A percentile compares a stretch with the other conserved stretches of the same genome.
These are phyloP conservation scores for Saraca asoca DNA, from an alignment of 331 rosid species.

Conservation along the genomic window DNA sequence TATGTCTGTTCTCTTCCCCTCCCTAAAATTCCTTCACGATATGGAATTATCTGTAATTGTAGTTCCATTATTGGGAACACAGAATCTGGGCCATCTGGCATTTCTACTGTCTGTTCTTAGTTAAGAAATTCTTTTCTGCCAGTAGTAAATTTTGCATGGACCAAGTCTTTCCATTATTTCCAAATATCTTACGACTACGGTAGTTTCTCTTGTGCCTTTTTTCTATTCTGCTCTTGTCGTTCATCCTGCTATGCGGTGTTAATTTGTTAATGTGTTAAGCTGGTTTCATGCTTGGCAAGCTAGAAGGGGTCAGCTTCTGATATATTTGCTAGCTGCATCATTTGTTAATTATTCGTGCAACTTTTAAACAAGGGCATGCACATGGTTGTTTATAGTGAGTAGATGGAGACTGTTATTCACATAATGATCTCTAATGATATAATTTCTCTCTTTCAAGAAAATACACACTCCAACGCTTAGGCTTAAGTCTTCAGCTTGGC, in stretches of 20 bases:
- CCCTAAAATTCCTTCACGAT: no score
- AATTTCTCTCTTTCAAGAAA: neutral
- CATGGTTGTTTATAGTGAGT: neutral
- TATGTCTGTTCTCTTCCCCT: no score
- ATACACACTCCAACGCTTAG: neutral
- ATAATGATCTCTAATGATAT: neutral
- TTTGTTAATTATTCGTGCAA: slow-evolving; percentile 29
- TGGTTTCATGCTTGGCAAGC: slow-evolving; percentile 35
- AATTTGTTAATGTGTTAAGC: slow-evolving; percentile 2
- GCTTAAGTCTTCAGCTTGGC: neutral
- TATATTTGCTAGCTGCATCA: slow-evolving; percentile 27
- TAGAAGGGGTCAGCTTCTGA: slow-evolving; percentile 17
- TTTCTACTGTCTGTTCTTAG: slow-evolving; percentile 3
- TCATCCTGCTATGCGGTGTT: neutral
- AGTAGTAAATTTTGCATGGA: slow-evolving; percentile 21
- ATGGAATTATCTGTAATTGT: no score
- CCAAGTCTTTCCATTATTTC: slow-evolving; percentile 10
- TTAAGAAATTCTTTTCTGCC: neutral
- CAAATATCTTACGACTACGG: no score
- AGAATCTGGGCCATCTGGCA: no score
- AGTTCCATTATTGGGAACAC: no score
- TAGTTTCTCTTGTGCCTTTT: no score
- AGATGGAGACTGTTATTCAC: neutral
- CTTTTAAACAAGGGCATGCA: neutral
- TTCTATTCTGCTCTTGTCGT: neutral